Base-by-base conservation (phyloP, 2,329 filamentous ascomycete species). In the Plectosphaerella plurivora region DNA sequence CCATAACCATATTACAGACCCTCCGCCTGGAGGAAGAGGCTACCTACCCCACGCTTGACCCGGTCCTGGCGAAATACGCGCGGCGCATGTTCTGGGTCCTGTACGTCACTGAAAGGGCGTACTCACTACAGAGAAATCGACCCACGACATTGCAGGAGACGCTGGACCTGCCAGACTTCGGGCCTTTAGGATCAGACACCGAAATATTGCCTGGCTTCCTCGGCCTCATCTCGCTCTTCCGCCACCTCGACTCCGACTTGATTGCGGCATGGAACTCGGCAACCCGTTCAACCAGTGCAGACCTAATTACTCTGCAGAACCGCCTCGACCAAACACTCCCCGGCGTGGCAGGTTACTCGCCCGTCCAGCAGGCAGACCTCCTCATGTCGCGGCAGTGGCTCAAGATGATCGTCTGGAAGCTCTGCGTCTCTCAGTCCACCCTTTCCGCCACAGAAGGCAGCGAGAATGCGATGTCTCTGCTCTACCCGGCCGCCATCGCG, bases 101-200 rank as follows among this genome's bases (percentile, higher is more conserved):
- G 1, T 68, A 67, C 45, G 60, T 68, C 14, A 68, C 66, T 0
- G 66, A 68, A 24, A 54, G 66, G 14, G 66, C 62, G 11, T 68
- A 64, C 15, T 65, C 65, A 0, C 12, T 68, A 0, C 65, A 68
- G 25, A 54, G 66, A 2, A 61, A 68, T n/a, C 52, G 63, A 2
- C 63, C 65, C 0, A 51, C 67, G 3, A 63, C 63, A 11, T 47
- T 68, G 1, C 54, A 65, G 10, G 49, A 48, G 3, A 60, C 58
- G 0, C 16, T 68, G 3, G 49, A 54, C 1, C 57, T 68, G 0
- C 66, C 66, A 0, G 37, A 24, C 1, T 47, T 59, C 1, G 56
- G 61, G 10, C 44, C 52, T 2, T 48, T 53, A 4, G 48, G 57
- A 36, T 20, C 55, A 0, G 66, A 66, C 15, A 60, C 60, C 0